These are phyloP conservation scores for Tuber melanosporum DNA, from an alignment of 495 filamentous ascomycete species.

Conservation along the genomic window DNA sequence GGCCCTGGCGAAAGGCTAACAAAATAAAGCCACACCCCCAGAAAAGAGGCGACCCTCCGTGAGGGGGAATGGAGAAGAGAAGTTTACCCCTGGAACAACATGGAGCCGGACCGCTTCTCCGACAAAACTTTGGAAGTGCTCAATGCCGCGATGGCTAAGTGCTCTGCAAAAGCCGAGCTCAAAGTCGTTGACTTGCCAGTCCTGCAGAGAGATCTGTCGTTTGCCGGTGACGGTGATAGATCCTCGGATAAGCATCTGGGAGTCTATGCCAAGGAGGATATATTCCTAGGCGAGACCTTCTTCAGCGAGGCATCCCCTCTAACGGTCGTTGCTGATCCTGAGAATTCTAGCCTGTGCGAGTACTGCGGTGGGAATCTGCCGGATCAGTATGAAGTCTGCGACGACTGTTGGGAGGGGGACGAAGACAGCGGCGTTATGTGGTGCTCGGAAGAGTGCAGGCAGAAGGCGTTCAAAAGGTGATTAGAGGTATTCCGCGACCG, in stretches of 20 bases:
- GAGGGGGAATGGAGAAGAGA: conserved; percentile 74
- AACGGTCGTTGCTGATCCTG: conserved; percentile 51
- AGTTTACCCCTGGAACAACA: conserved; percentile 86
- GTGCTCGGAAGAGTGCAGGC: conserved; percentile 68
- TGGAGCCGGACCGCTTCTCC: conserved; percentile 79
- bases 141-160: conserved; percentile 65
- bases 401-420: conserved; percentile 36
- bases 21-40: neutral
- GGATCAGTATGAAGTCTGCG: conserved; percentile 54
- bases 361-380: conserved; percentile 33
- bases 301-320: conserved; percentile 71
- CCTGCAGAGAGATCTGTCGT: conserved; percentile 50
- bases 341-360: conserved; percentile 39
- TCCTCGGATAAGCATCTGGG: conserved; percentile 61
- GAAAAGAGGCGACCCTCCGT: neutral
- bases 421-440: conserved; percentile 53
- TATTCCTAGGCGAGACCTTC: conserved; percentile 67
- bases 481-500: neutral
- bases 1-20: neutral
- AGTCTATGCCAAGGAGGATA: conserved; percentile 78
- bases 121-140: conserved; percentile 59
- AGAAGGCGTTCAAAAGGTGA: conserved; percentile 54
- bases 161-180: conserved; percentile 58
- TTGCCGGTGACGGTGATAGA: conserved; percentile 16
- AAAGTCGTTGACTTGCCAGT: conserved; percentile 64